Percentiles rank a stretch among this genome's conserved stretches.
Evolutionary conservation across 2,329 filamentous ascomycete species (phyloP).

Genomic region (Microcera coccophila): DNA sequence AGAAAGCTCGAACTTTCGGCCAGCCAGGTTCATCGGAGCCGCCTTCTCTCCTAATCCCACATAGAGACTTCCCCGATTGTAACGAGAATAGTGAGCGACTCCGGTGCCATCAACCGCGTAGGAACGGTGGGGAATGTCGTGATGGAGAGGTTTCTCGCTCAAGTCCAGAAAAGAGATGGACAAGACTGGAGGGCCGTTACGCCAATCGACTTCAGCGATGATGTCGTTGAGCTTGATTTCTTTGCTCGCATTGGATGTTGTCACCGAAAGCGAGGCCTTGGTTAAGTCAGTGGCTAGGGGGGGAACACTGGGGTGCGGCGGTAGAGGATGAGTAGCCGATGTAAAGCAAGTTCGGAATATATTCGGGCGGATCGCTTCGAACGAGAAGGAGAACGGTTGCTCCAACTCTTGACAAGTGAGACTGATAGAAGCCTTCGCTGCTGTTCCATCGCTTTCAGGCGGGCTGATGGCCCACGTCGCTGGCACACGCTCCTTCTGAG

Average conservation of each 20-base stretch:
- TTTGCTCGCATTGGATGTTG: slow-evolving; percentile 33
- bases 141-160: slow-evolving; percentile 51
- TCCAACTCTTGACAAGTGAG: slow-evolving; percentile 22
- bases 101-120: slow-evolving; percentile 61
- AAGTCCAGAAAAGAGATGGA: slow-evolving; percentile 49
- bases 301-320: slow-evolving; percentile 59
- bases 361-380: slow-evolving; percentile 58
- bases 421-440: slow-evolving; percentile 15
- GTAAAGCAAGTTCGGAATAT: slow-evolving; percentile 67
- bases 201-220: slow-evolving; percentile 57
- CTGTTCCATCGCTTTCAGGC: slow-evolving; percentile 30
- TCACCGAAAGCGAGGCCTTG: slow-evolving; percentile 27
- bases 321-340: slow-evolving; percentile 57
- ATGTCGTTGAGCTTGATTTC: slow-evolving; percentile 46
- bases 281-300: slow-evolving; percentile 38
- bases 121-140: slow-evolving; percentile 61
- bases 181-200: slow-evolving; percentile 50
- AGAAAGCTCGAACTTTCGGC: slow-evolving; percentile 61
- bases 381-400: slow-evolving; percentile 53
- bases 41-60: slow-evolving; percentile 70
- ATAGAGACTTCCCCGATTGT: slow-evolving; percentile 60
- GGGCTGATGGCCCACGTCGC: slow-evolving; percentile 22
- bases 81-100: slow-evolving; percentile 61
- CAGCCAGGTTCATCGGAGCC: slow-evolving; percentile 68
- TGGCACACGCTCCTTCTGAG: slow-evolving; percentile 30